Evolutionary conservation across 108 stramenopile species (phyloP).

Genomic region (Nannochloropsis granulata): DNA sequence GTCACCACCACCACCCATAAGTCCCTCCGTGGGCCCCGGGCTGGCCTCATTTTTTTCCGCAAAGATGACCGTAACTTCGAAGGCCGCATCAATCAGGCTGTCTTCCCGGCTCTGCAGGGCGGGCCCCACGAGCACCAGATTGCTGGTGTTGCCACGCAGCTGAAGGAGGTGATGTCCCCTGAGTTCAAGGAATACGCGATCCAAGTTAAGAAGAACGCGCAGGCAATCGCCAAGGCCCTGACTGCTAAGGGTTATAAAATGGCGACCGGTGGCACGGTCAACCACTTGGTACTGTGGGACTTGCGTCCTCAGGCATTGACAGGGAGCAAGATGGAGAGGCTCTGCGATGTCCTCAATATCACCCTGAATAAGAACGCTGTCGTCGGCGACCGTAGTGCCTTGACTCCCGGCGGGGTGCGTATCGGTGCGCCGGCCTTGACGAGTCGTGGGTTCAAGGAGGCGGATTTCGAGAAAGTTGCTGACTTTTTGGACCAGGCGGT

Average conservation of each 20-base stretch:
- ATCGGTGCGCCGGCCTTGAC: conserved; percentile 78
- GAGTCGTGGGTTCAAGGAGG: conserved; percentile 63
- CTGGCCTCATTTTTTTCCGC: conserved; percentile 98
- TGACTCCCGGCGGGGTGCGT: conserved; percentile 97
- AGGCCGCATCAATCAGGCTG: conserved; percentile 83
- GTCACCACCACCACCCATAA: conserved; percentile 99
- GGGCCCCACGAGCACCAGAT: conserved; percentile 99
- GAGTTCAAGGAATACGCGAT: conserved; percentile 86
- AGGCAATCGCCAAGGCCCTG: conserved; percentile 69
- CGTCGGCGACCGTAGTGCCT: conserved; percentile 87
- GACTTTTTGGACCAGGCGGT: conserved; percentile 75
- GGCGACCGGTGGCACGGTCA: conserved; percentile 97
- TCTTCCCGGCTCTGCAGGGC: conserved; percentile 98
- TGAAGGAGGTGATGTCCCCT: conserved; percentile 84
- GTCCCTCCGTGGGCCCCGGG: conserved; percentile 95
- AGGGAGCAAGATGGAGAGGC: conserved; percentile 94
- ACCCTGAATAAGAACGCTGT: conserved; percentile 99
- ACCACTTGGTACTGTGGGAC: conserved; percentile 98
- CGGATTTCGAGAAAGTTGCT: conserved; percentile 89
- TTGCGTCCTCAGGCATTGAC: conserved; percentile 82
- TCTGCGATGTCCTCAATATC: conserved; percentile 92
- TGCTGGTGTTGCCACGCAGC: conserved; percentile 94
- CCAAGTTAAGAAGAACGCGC: conserved; percentile 85
- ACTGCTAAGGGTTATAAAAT: conserved; percentile 71
- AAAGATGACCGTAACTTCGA: conserved; percentile 96